Evolutionary conservation across 495 filamentous ascomycete species (phyloP).

Genomic region (Aspergillus incahuasiensis): DNA sequence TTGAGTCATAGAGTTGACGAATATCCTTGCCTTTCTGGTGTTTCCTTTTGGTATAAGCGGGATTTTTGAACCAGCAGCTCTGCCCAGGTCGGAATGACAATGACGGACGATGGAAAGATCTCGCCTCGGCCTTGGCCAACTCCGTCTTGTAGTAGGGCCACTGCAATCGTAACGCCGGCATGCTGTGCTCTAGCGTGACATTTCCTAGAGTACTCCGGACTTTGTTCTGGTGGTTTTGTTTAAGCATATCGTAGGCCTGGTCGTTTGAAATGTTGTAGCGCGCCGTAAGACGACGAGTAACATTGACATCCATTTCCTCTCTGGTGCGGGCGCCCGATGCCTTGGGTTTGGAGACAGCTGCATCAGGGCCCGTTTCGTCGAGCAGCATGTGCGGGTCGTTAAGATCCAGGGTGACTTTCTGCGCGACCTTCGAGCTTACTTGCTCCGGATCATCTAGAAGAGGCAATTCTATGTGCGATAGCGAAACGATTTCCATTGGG

Average conservation of each 20-base stretch:
- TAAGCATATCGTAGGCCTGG: constrained; percentile 87
- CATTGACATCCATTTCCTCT: constrained; percentile 37
- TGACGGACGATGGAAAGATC: constrained; percentile 84
- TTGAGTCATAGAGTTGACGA: constrained; percentile 66
- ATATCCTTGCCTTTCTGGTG: constrained; percentile 68
- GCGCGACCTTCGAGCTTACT: constrained; percentile 63
- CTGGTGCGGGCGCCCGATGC: constrained; percentile 28
- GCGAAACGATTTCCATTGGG: constrained; percentile 37
- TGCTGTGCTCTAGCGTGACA: constrained; percentile 79
- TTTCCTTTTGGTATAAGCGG: constrained; percentile 61
- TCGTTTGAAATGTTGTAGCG: constrained; percentile 97
- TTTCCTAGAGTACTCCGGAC: constrained; percentile 86
- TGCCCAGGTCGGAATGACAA: constrained; percentile 59
- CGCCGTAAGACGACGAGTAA: constrained; percentile 51
- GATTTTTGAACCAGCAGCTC: constrained; percentile 49
- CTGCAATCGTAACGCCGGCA: constrained; percentile 83
- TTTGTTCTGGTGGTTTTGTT: constrained; percentile 94
- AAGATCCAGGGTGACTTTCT: constrained; percentile 76
- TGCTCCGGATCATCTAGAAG: constrained; percentile 57
- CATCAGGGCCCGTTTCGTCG: constrained; percentile 53
- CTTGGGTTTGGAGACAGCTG: constrained; percentile 41
- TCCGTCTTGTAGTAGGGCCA: constrained; percentile 93
- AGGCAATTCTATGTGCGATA: constrained; percentile 45
- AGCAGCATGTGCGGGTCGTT: constrained; percentile 86
- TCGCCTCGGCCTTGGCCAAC: constrained; percentile 69